These are phyloP conservation scores for Cystobasidium pallidum DNA, from an alignment of 1,284 basidiomycete genomes.

Conservation along the genomic window DNA sequence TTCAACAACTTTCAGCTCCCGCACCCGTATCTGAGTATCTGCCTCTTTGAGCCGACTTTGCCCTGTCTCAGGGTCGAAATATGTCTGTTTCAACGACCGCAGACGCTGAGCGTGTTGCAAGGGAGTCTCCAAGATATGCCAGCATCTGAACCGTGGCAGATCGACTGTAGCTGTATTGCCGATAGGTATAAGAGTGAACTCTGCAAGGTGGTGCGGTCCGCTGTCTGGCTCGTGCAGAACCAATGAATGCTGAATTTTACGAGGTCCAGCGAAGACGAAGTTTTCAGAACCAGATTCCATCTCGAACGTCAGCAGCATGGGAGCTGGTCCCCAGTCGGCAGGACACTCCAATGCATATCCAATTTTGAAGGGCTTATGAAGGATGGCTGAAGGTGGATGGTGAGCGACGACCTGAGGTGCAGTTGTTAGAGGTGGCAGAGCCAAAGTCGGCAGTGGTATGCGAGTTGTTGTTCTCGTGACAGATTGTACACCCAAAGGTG, in stretches of 20 bases:
- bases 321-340: background rate
- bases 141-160: constrained; percentile 45
- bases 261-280: constrained; percentile 72
- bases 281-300: constrained; percentile 65
- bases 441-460: constrained; percentile 16
- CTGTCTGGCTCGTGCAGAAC: constrained; percentile 55
- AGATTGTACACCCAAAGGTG: background rate
- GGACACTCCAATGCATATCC: constrained; percentile 17
- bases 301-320: constrained; percentile 68
- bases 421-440: background rate
- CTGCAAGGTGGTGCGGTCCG: constrained; percentile 7
- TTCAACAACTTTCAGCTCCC: constrained; percentile 25
- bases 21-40: constrained; percentile 9
- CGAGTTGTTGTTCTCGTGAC: background rate
- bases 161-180: constrained; percentile 29
- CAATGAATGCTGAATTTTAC: constrained; percentile 67
- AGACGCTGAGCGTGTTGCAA: constrained; percentile 28
- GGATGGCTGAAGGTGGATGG: background rate
- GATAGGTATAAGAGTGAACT: constrained; percentile 19
- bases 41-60: constrained; percentile 3
- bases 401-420: constrained; percentile 6
- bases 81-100: constrained; percentile 7
- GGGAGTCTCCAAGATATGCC: constrained; percentile 38
- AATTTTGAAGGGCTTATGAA: constrained; percentile 32
- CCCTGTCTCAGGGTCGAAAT: constrained; percentile 18